Evolutionary conservation across 129 eudicot genomes (phyloP).

Genomic region (Flaveria ramosissima): DNA sequence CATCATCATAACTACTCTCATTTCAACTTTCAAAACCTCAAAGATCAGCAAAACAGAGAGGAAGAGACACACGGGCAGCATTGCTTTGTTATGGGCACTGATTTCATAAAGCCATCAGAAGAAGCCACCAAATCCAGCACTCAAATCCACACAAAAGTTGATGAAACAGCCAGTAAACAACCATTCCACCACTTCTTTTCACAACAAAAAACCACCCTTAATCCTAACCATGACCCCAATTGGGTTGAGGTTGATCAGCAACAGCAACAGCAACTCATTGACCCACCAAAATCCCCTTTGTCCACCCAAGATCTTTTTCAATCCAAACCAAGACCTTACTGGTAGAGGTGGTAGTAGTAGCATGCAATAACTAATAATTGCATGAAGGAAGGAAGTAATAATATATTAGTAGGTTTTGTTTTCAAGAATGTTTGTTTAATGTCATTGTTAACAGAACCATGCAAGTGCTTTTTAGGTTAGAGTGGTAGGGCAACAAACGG

Average conservation of each 20-base stretch:
- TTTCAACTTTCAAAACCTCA: slow-evolving; percentile 37
- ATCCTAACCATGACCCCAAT: slow-evolving; percentile 18
- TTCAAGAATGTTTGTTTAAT: slow-evolving; percentile 39
- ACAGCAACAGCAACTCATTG: background rate
- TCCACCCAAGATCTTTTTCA: slow-evolving; percentile 54
- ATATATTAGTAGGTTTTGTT: slow-evolving; percentile 17
- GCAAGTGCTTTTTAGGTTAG: slow-evolving; percentile 28
- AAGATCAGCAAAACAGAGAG: slow-evolving; percentile 29
- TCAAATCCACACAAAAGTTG: slow-evolving; percentile 2
- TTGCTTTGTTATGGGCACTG: slow-evolving; percentile 41
- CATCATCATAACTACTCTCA: slow-evolving; percentile 31
- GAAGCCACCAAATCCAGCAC: slow-evolving; percentile 8
- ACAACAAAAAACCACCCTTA: slow-evolving; percentile 30
- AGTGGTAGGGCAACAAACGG: slow-evolving; percentile 32
- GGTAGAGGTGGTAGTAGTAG: slow-evolving; percentile 10
- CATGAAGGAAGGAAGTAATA: background rate
- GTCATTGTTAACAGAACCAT: slow-evolving; percentile 25
- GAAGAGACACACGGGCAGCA: slow-evolving; percentile 21
- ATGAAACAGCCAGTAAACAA: slow-evolving; percentile 37
- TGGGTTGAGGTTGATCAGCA: slow-evolving; percentile 38
- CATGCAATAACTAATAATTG: too few relatives aligned
- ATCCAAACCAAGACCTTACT: slow-evolving; percentile 40
- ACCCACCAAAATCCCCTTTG: slow-evolving; percentile 33
- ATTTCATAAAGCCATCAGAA: slow-evolving; percentile 38
- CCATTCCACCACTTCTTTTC: slow-evolving; percentile 51